Conservation (phyloP, 129 eudicot genomes). For the Scalesia atractyloides region DNA sequence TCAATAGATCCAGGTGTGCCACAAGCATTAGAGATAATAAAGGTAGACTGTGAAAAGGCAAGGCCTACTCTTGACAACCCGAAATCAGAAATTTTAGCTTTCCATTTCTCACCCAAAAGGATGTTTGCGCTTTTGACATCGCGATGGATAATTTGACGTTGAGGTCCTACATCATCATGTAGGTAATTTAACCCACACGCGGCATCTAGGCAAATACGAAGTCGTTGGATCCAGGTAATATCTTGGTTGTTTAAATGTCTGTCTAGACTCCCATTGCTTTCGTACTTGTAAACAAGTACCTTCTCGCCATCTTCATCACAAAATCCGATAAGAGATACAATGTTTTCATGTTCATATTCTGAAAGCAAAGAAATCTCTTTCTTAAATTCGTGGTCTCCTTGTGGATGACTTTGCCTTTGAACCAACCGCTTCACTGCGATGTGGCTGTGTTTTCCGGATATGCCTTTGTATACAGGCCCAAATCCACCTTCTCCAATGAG, state of each 20-base stretch:
- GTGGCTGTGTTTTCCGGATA: background rate
- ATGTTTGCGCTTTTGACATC: slow-evolving; percentile 15
- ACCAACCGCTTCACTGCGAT: background rate
- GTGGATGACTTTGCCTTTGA: background rate
- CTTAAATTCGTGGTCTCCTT: background rate
- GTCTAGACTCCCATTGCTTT: slow-evolving; percentile 29
- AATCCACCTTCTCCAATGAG: background rate
- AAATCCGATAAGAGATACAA: slow-evolving; percentile 1
- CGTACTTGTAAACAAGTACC: slow-evolving; percentile 39
- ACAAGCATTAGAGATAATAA: slow-evolving; percentile 14
- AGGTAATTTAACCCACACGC: slow-evolving; percentile 25
- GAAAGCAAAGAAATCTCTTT: background rate
- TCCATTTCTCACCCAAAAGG: background rate
- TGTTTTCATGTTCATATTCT: background rate
- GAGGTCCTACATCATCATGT: background rate
- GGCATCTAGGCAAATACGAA: slow-evolving; percentile 25
- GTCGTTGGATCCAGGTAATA: slow-evolving; percentile 36
- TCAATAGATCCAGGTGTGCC: slow-evolving; percentile 21
- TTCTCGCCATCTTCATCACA: slow-evolving; percentile 15
- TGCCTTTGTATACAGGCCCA: background rate
- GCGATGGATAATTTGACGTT: slow-evolving; percentile 9
- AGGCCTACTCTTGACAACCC: background rate
- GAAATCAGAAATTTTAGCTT: slow-evolving; percentile 18
- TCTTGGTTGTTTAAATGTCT: background rate
- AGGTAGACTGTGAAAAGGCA: background rate